Evolutionary conservation across 1,284 basidiomycete genomes (phyloP).

Genomic region (Cutaneotrichosporon arboriforme): DNA sequence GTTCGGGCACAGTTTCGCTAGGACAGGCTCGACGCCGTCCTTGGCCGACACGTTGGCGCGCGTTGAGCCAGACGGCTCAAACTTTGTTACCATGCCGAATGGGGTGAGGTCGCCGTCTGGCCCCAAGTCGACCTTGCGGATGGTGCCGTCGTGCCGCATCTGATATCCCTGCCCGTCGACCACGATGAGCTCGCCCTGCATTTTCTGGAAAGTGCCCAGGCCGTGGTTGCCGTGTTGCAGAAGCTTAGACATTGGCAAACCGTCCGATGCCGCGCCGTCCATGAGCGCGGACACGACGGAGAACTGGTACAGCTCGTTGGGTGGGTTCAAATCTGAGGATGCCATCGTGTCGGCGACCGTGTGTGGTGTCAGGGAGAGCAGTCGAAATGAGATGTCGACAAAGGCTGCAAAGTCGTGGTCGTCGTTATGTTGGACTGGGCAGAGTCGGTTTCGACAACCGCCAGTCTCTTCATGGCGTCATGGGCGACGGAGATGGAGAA

Average conservation of each 20-base stretch:
- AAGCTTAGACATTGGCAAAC: conserved; percentile 4
- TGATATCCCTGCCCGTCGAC: conserved; percentile 13
- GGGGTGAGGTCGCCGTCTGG: conserved; percentile 8
- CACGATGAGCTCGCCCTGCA: conserved; percentile 15
- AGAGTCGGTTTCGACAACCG: too few relatives aligned
- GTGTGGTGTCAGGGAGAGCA: too few relatives aligned
- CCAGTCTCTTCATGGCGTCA: too few relatives aligned
- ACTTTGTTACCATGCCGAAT: conserved; percentile 13
- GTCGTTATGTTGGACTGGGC: too few relatives aligned
- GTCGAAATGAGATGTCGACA: too few relatives aligned
- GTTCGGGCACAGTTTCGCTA: conserved; percentile 2
- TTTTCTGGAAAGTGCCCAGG: conserved; percentile 13
- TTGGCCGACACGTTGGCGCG: neutral
- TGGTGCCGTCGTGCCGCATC: conserved; percentile 16
- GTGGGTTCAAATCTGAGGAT: too few relatives aligned
- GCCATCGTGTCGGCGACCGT: too few relatives aligned
- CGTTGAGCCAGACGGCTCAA: neutral
- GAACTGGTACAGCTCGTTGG: conserved; percentile 14
- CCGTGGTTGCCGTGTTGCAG: conserved; percentile 13
- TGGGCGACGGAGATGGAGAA: too few relatives aligned
- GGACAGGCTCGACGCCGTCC: conserved; percentile 6
- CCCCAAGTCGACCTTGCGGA: neutral
- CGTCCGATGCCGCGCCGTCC: conserved; percentile 12
- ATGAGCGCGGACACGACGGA: conserved; percentile 12
- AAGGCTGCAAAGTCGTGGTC: too few relatives aligned